Evolutionary conservation across 2,329 filamentous ascomycete genomes (phyloP).

Genomic region (Hysterium pulicare): DNA sequence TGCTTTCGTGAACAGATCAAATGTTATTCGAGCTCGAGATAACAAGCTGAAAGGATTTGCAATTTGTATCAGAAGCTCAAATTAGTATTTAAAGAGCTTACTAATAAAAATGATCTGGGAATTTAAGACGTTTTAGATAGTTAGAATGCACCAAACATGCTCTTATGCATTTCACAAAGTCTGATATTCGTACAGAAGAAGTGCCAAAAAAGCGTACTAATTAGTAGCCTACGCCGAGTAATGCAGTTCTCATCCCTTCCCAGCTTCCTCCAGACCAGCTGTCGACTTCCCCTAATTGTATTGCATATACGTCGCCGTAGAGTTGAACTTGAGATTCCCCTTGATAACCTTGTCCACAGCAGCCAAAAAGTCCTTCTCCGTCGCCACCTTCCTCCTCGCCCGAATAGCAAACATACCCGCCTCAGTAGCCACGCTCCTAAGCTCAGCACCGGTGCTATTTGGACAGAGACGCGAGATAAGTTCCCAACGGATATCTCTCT

Average conservation of each 20-base stretch:
- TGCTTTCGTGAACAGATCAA: too few species aligned
- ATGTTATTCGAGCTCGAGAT: too few species aligned
- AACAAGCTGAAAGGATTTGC: too few species aligned
- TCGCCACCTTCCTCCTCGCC: slow-evolving; percentile 91
- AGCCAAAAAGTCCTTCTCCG: slow-evolving; percentile 97
- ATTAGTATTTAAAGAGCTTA: too few species aligned
- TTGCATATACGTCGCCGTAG: slow-evolving; percentile 95
- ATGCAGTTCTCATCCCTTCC: slow-evolving; percentile 3
- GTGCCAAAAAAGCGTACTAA: not conserved
- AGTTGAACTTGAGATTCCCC: slow-evolving; percentile 99
- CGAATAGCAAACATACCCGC: slow-evolving; percentile 98
- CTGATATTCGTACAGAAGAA: not conserved
- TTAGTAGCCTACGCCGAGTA: slow-evolving; percentile 5
- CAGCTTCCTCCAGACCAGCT: not conserved
- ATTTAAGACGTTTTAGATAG: too few species aligned
- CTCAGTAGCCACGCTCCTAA: slow-evolving; percentile 95
- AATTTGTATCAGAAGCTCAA: too few species aligned
- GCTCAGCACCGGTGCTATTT: slow-evolving; percentile 93
- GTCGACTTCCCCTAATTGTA: slow-evolving; percentile 81
- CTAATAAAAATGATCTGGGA: too few species aligned
- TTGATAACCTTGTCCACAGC: slow-evolving; percentile 99
- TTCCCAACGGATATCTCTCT: slow-evolving; percentile 98
- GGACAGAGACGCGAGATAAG: slow-evolving; percentile 95
- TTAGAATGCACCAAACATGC: too few species aligned
- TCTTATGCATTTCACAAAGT: not conserved